These are phyloP conservation scores for Metschnikowia noctiluminum DNA, from an alignment of 805 yeast species.

Conservation along the genomic window DNA sequence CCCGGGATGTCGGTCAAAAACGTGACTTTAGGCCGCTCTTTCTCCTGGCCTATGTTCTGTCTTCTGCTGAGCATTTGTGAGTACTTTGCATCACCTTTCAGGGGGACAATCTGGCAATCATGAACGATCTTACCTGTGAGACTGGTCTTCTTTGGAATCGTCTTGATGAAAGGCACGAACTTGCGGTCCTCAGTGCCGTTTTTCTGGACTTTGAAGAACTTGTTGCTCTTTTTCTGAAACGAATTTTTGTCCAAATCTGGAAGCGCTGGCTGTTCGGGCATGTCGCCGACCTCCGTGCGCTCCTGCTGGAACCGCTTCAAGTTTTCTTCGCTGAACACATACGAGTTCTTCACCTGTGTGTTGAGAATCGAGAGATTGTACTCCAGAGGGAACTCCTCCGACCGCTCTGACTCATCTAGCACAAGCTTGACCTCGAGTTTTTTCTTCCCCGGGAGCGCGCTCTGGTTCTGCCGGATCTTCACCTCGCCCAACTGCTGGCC, in stretches of 20 bases:
- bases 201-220: constrained; percentile 32
- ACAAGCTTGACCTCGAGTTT: constrained; percentile 53
- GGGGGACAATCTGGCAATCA: constrained; percentile 86
- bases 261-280: constrained; percentile 52
- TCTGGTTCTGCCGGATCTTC: constrained; percentile 55
- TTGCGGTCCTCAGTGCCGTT: constrained; percentile 31
- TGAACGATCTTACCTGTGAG: constrained; percentile 85
- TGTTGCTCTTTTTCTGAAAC: constrained; percentile 15
- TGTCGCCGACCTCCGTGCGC: constrained; percentile 47
- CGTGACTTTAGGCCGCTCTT: constrained; percentile 61
- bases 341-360: constrained; percentile 79
- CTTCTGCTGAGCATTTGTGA: constrained; percentile 51
- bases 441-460: constrained; percentile 20
- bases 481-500: constrained; percentile 83
- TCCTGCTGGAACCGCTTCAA: constrained; percentile 30
- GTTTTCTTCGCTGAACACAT: constrained; percentile 83
- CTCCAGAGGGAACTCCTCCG: constrained; percentile 62
- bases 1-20: constrained; percentile 81
- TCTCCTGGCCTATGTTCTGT: constrained; percentile 40
- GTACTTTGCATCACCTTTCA: constrained; percentile 69
- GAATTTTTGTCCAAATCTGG: constrained; percentile 26
- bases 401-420: constrained; percentile 39
- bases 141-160: constrained; percentile 85
- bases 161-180: constrained; percentile 76
- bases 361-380: constrained; percentile 79